Base-by-base conservation (phyloP, 1,139 yeast genomes). In the Citeromyces hawaiiensis region DNA sequence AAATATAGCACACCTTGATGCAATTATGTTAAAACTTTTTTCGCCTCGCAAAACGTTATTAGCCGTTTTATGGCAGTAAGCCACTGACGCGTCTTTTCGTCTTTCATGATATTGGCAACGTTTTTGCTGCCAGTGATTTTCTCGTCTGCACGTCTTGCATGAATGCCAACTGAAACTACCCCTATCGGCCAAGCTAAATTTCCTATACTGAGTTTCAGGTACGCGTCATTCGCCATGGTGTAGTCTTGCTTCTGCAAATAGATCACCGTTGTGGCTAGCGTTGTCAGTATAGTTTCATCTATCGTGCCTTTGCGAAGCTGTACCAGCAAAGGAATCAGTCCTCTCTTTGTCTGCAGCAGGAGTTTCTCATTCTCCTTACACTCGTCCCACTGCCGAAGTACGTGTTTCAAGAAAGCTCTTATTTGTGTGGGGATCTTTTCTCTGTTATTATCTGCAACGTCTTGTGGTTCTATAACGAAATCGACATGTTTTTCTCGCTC, bases 101-200 rank as follows among this genome's bases (percentile, higher is more conserved):
- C 83, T 41, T 75, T 72, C 87, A 85, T 79, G 18, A 86, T 80
- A 54, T 83, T 83, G 13, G 94, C 80, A 35, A 54, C 54, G 4
- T 54, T 52, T 11, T 51, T 55, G 23, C 47, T 49, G 4, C 64
- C 61, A 5, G 61, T 55, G 38, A 70, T 60, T 45, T 63, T 59
- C 33, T 64, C 61, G 49, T 73, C 71, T 15, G 82, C 75, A 46
- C 77, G 71, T 44, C 93, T 62, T 34, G 76, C 81, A 54, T 86
- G 95, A 43, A 86, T 83, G 37, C 93, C 88, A 11, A 85, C 83
- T 41, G 75, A 73, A 10, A 76, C 65, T 9, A 86, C 83, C 31
- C 96, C 96, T 45, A 86, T 82, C 2, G 96, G 96, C 94, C 95
- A 86, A 2, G 94, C 91, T 2, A 83, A 86, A 48, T 83, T 83